Evolutionary conservation across 768 basidiomycete species (phyloP).

Genomic region (Ephemerocybe angulata): DNA sequence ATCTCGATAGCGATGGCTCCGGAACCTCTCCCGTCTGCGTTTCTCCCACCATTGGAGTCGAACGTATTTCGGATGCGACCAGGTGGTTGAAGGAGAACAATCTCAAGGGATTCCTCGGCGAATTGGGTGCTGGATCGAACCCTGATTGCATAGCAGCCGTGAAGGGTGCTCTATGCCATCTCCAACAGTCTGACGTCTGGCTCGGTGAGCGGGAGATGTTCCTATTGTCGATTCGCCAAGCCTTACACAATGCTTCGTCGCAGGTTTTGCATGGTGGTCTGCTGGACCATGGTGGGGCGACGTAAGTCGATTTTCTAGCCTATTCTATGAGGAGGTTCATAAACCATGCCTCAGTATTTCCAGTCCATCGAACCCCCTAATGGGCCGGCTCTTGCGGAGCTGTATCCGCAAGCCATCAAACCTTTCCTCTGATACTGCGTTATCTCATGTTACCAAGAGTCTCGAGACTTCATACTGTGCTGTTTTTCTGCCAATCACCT

Average conservation of each 20-base stretch:
- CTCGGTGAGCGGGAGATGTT: slow-evolving; percentile 26
- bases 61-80: slow-evolving; percentile 54
- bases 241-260: not conserved
- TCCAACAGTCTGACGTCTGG: slow-evolving; percentile 59
- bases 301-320: slow-evolving; percentile 33
- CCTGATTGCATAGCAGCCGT: slow-evolving; percentile 48
- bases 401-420: slow-evolving; percentile 54
- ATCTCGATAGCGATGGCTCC: slow-evolving; percentile 65
- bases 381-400: slow-evolving; percentile 46
- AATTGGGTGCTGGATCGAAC: slow-evolving; percentile 54
- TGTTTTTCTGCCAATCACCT: too few species aligned
- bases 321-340: not conserved
- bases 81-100: slow-evolving; percentile 55
- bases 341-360: slow-evolving; percentile 40
- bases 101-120: slow-evolving; percentile 62
- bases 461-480: too few species aligned
- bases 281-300: slow-evolving; percentile 60
- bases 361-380: slow-evolving; percentile 59
- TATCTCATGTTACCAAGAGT: too few species aligned
- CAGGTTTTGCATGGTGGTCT: slow-evolving; percentile 48
- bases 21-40: slow-evolving; percentile 54
- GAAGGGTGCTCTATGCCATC: slow-evolving; percentile 51
- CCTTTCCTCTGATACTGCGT: slow-evolving; percentile 44
- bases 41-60: slow-evolving; percentile 54
- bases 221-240: not conserved